Evolutionary conservation across 257 asterid genomes (phyloP), one percentile per base, ranked within the genome.

Genomic region (Plantago major): DNA sequence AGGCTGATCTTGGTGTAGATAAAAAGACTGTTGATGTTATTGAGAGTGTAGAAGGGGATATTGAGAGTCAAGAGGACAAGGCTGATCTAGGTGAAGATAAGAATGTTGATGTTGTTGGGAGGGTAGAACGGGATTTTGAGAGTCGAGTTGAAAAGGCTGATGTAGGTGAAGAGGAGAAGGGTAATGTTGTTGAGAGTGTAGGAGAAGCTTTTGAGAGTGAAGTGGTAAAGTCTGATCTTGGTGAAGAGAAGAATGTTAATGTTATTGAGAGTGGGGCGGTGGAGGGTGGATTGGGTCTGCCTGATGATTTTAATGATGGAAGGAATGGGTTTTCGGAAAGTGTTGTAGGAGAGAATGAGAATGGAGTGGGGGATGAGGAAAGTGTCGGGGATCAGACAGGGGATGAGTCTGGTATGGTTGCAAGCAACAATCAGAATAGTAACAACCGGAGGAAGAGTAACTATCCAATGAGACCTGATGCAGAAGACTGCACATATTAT

Each of bases 381-480:
- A 74, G 67, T 67, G 71, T 42, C 46, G 68, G 64, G 38, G 69
- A 64, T 70, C 33, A 53, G 73, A 38, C 43, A 0, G 70, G 46
- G 53, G 80, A 57, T 62, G 70, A 37, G 7, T 51, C 14, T 58
- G 7, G 33, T 7, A 66, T 10, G 55, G 45, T 45, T 0, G 77
- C 62, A 64, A 62, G 64, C 42, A 19, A 46, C 47, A 71, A 58
- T 53, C 71, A 45, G 51, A 62, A 26, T 42, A 67, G 59, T 38
- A 63, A 10, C 10, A 51, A 37, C 63, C 50, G 72, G 42, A 69
- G 70, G 84, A 78, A 60, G 72, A 17, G 37, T 59, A 67, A 45
- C 65, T 92, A 84, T 73, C 97, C 99, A 0, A 18, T 80, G 78
- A 78, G 99, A 73, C 86, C 89, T 15, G 99, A 85, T 62, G 95